Conservation (phyloP, 2,329 filamentous ascomycete genomes). For the Colletotrichum truncatum region DNA sequence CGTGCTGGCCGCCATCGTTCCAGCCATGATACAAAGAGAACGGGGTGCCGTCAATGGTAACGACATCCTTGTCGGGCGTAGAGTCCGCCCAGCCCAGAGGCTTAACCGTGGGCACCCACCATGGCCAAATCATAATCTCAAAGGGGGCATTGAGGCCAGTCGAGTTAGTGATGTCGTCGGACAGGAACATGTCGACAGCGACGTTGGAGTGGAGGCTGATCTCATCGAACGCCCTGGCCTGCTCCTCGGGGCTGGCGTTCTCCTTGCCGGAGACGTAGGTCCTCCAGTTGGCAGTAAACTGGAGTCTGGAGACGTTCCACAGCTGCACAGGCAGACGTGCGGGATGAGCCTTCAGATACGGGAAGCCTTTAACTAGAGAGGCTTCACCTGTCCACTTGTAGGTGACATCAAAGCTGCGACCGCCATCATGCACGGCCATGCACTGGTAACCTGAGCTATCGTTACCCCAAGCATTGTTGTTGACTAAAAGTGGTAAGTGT, state of each 20-base stretch:
- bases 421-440: slow-evolving; percentile 20
- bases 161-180: slow-evolving; percentile 22
- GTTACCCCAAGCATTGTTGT: slow-evolving; percentile 29
- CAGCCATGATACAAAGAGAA: slow-evolving; percentile 28
- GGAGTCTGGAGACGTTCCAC: slow-evolving; percentile 26
- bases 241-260: slow-evolving; percentile 8
- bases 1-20: slow-evolving; percentile 28
- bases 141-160: slow-evolving; percentile 24
- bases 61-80: slow-evolving; percentile 23
- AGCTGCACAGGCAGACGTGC: slow-evolving; percentile 18
- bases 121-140: slow-evolving; percentile 29
- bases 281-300: slow-evolving; percentile 24
- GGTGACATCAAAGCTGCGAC: slow-evolving; percentile 19
- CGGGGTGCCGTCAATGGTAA: slow-evolving; percentile 19
- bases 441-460: slow-evolving; percentile 29
- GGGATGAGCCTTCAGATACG: slow-evolving; percentile 25
- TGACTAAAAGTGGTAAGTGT: slow-evolving; percentile 2
- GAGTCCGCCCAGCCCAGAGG: slow-evolving; percentile 26
- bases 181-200: slow-evolving; percentile 28
- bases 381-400: slow-evolving; percentile 28
- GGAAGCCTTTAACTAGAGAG: slow-evolving; percentile 27
- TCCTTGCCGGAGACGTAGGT: slow-evolving; percentile 25
- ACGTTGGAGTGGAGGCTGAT: slow-evolving; percentile 28
- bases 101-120: slow-evolving; percentile 29
- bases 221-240: slow-evolving; percentile 14